phyloP scores from a whole-genome alignment of 2,329 filamentous ascomycete genomes.

The Talaromyces piceae region DNA sequence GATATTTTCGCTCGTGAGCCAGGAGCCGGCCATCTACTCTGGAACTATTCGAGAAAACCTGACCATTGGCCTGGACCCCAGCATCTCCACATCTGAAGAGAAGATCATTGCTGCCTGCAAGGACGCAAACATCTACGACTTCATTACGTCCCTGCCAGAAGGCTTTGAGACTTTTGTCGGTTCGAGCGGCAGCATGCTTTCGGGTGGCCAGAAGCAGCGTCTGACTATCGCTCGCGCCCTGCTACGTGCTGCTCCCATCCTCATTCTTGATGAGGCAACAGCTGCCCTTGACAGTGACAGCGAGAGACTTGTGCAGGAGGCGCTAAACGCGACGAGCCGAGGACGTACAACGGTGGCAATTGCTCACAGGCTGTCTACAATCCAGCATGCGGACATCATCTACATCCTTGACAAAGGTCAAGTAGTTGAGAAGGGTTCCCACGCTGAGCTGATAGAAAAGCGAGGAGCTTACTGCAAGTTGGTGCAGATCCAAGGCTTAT shows the following conservation, averaged over 20 bases:
- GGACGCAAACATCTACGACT: constrained; percentile 92
- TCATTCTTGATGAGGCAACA: constrained; percentile 83
- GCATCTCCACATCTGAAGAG: constrained; percentile 52
- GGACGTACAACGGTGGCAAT: constrained; percentile 84
- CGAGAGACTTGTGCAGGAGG: constrained; percentile 78
- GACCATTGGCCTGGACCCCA: constrained; percentile 70
- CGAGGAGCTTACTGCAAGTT: neutral
- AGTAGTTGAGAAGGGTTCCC: neutral
- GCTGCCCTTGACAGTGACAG: constrained; percentile 78
- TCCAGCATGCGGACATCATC: constrained; percentile 37
- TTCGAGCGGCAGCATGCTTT: constrained; percentile 60
- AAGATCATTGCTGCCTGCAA: constrained; percentile 53
- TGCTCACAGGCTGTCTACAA: constrained; percentile 79
- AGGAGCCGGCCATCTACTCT: constrained; percentile 85
- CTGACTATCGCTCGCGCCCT: constrained; percentile 72
- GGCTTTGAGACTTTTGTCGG: constrained; percentile 68
- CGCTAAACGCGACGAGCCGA: constrained; percentile 68
- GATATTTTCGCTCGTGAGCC: constrained; percentile 85
- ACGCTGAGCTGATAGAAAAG: neutral
- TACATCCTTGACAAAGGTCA: neutral
- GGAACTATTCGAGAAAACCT: constrained; percentile 89
- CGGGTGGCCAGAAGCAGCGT: constrained; percentile 78
- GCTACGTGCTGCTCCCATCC: constrained; percentile 66
- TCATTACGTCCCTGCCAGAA: constrained; percentile 51
- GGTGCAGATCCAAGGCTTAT: neutral